Evolutionary conservation across 2,329 filamentous ascomycete species (phyloP).

Genomic region (Phyllosticta citrichinensis): DNA sequence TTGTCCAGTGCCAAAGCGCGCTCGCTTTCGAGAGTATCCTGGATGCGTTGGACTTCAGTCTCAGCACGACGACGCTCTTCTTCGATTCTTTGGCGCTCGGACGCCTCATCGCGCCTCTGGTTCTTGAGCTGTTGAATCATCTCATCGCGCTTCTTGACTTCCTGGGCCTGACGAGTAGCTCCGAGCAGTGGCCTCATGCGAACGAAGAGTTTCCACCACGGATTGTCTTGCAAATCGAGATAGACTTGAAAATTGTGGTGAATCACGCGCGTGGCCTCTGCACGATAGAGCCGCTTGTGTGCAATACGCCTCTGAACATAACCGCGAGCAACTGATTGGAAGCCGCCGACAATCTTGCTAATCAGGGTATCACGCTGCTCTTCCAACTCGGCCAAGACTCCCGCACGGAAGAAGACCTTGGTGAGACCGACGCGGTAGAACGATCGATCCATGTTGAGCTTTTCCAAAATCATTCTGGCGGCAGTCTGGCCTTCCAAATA

Average conservation of each 20-base stretch:
- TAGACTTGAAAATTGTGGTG: conserved; percentile 92
- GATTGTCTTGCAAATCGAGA: conserved; percentile 77
- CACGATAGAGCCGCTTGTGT: conserved; percentile 86
- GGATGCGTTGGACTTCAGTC: conserved; percentile 76
- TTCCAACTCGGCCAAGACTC: conserved; percentile 91
- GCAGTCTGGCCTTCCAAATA: conserved; percentile 85
- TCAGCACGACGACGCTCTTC: conserved; percentile 85
- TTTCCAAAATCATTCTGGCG: conserved; percentile 78
- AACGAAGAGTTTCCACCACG: conserved; percentile 94
- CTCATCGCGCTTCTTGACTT: conserved; percentile 91
- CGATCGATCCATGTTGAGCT: conserved; percentile 71
- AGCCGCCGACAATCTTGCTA: conserved; percentile 82
- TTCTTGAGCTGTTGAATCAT: conserved; percentile 81
- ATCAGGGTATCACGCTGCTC: conserved; percentile 90
- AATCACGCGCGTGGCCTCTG: conserved; percentile 89
- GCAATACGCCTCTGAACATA: conserved; percentile 81
- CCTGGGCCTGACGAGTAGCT: conserved; percentile 79
- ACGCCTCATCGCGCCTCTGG: conserved; percentile 68
- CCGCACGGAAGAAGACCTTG: conserved; percentile 96
- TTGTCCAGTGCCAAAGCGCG: conserved; percentile 93
- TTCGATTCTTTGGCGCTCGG: conserved; percentile 69
- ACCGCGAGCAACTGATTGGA: conserved; percentile 85
- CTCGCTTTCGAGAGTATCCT: conserved; percentile 92
- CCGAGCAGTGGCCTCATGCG: conserved; percentile 93
- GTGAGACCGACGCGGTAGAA: conserved; percentile 90